Percentiles rank a stretch among this genome's conserved stretches.
phyloP scores from a whole-genome alignment of 2,329 filamentous ascomycete genomes.

The Fonsecaea monophora region DNA sequence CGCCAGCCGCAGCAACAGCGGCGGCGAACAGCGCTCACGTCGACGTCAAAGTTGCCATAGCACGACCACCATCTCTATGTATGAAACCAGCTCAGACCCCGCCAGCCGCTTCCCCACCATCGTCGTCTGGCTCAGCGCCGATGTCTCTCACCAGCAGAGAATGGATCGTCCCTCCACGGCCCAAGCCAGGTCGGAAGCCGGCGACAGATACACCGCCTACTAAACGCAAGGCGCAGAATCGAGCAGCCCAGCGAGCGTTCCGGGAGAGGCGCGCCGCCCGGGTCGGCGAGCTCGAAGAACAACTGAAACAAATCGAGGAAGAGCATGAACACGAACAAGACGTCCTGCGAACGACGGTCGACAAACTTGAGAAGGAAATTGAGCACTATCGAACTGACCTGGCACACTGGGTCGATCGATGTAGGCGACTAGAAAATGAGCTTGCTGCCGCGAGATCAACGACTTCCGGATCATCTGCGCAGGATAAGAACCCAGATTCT shows the following conservation, averaged over 20 bases:
- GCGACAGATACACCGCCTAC: constrained; percentile 91
- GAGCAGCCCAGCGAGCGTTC: constrained; percentile 89
- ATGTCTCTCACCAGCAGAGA: constrained; percentile 75
- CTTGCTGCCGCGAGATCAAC: constrained; percentile 51
- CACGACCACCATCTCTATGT: constrained; percentile 37
- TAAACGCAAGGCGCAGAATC: constrained; percentile 93
- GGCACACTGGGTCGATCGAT: constrained; percentile 58
- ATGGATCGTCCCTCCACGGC: constrained; percentile 83
- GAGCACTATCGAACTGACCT: constrained; percentile 66
- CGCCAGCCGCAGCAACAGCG: constrained; percentile 15
- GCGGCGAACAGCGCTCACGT: constrained; percentile 11
- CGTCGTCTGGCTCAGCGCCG: constrained; percentile 49
- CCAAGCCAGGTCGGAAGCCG: constrained; percentile 91
- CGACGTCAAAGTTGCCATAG: constrained; percentile 31
- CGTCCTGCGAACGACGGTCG: constrained; percentile 63
- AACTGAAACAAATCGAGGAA: constrained; percentile 57
- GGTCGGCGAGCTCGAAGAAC: constrained; percentile 70
- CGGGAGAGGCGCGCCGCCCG: constrained; percentile 84
- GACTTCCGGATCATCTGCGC: constrained; percentile 47
- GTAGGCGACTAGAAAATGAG: constrained; percentile 68
- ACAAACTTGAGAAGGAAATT: constrained; percentile 67
- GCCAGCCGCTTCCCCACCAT: constrained; percentile 42
- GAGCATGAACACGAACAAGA: constrained; percentile 53
- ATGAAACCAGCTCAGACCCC: constrained; percentile 36
- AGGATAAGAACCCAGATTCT: constrained; percentile 48